Base-by-base conservation (phyloP, 163 green algal species). In the Trebouxiophyceae sp. region DNA sequence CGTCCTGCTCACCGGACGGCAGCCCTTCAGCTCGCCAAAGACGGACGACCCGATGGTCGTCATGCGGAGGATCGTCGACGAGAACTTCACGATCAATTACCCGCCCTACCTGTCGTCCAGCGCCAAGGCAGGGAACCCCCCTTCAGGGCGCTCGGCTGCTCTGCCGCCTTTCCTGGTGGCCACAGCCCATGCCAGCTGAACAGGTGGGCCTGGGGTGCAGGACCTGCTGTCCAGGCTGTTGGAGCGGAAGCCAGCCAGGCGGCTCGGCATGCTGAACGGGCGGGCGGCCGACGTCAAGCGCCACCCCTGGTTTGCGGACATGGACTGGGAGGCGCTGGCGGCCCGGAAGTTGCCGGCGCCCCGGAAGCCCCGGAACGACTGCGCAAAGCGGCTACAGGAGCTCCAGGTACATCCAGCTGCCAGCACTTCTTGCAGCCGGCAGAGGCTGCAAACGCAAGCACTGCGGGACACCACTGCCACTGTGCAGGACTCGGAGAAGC, bases 51-150 rank as follows among this genome's bases (percentile, higher is more conserved):
- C 92, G 67, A 97, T 98, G 92, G 87, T 93, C 47, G 80, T 88
- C 58, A 97, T 97, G 93, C 78, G 89, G 6, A 81, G 93, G 69
- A 98, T 98, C 61, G 90, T 97, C 44, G 89, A 98, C 72, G 84
- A 95, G 55, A 89, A 84, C 65, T 98, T 86, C 66, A 57, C 82
- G 54, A 86, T 98, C 73, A 88, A 90, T 77, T 96, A 91, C 74
- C 91, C 91, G n/a, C 90, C 90, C 7, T 97, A 96, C 80, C 59
- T 97, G 8, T 87, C 78, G 5, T 54, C 75, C 2, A 55, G 74
- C 2, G 89, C 89, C 45, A 92, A 95, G 76, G 83, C 81, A 23
- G 16, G 45, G 1, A 50, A 50, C 12, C 39, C 8, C 39, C 12
- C 39, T 50, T n/a, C n/a, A n/a, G n/a, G n/a, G n/a, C n/a, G n/a